Base-by-base conservation (phyloP, 805 yeast species). In the Sungouiozyma ichnusensis region DNA sequence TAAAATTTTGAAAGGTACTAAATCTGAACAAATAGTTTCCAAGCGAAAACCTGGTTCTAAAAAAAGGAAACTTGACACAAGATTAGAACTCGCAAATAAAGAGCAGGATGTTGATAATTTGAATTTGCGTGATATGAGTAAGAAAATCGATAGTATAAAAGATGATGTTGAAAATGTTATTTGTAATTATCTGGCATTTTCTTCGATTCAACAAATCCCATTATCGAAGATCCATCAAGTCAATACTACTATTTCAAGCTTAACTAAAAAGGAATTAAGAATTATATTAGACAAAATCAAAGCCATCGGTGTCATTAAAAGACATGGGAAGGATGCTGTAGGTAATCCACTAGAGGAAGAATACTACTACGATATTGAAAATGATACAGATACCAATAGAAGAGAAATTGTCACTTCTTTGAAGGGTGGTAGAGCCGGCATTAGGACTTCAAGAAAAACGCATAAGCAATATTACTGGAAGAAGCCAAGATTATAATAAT, bases 261-360 rank as follows among this genome's bases (percentile, higher is more conserved):
- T 81, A 36, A 51, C 72, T 3, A 64, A 66, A 41, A 54, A 60
- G 20, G 75, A 74, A 52, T 49, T 75, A 15, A 65, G 74, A 43
- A 66, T 70, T 18, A 49, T 74, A 5, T 53, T 74, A 27, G 61
- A 63, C 7, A 63, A 69, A 31, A 60, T 65, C 37, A 45, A 77
- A 33, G 53, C 62, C 4, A 73, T 90, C 44, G 97, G 97, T n/a
- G 81, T 83, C 9, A 88, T 92, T 46, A 75, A 77, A 54, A 81
- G 97, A 61, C 71, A 74, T 44, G 97, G 97, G 38, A 88, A 87
- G 60, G 98, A 92, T 63, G 97, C 97, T 2, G 94, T 96, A 2
- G 98, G 97, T 9, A 86, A 87, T 60, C 85, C 84, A 3, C 69
- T 92, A 47, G 97, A 90, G 50, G 94, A 86, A 59, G 97, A 92